These are phyloP conservation scores for Huiozyma sinensis DNA, from an alignment of 805 yeast genomes.

Conservation along the genomic window DNA sequence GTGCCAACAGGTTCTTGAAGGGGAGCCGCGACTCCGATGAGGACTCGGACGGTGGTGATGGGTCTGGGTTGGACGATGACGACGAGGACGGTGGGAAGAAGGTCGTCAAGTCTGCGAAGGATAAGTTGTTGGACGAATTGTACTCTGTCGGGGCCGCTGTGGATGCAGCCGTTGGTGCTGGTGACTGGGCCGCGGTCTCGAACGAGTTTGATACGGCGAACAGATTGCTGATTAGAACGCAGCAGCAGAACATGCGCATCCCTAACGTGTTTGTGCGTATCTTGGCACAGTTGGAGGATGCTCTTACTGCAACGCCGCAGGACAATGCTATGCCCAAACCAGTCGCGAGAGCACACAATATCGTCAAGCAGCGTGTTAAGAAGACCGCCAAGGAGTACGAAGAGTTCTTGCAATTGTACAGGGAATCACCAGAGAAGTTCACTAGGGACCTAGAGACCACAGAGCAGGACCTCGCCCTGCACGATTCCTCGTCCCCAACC, in stretches of 20 bases:
- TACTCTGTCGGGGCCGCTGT: constrained; percentile 53
- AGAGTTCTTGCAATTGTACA: constrained; percentile 45
- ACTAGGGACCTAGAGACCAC: constrained; percentile 39
- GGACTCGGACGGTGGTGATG: not conserved
- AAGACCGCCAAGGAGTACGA: constrained; percentile 66
- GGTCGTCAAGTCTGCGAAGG: constrained; percentile 88
- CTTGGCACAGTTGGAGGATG: constrained; percentile 60
- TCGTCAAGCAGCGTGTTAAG: constrained; percentile 78
- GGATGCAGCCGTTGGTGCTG: constrained; percentile 54
- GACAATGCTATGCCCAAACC: constrained; percentile 52
- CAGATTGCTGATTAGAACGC: constrained; percentile 53
- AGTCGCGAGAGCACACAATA: constrained; percentile 77
- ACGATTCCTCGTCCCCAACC: not conserved
- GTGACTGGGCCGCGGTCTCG: constrained; percentile 71
- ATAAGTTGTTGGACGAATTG: constrained; percentile 83
- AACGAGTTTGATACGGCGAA: constrained; percentile 70
- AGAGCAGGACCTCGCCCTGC: not conserved
- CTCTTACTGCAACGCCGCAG: constrained; percentile 39
- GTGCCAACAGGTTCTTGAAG: constrained; percentile 27
- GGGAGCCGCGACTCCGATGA: constrained; percentile 33
- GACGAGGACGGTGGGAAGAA: constrained; percentile 61
- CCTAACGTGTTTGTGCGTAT: constrained; percentile 65
- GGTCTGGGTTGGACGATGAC: not conserved
- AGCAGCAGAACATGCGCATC: constrained; percentile 60
- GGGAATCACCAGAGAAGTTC: constrained; percentile 64